Evolutionary conservation across 306 rosid genomes (phyloP), one percentile per base, ranked within the genome.

Genomic region (Macrotyloma uniflorum): DNA sequence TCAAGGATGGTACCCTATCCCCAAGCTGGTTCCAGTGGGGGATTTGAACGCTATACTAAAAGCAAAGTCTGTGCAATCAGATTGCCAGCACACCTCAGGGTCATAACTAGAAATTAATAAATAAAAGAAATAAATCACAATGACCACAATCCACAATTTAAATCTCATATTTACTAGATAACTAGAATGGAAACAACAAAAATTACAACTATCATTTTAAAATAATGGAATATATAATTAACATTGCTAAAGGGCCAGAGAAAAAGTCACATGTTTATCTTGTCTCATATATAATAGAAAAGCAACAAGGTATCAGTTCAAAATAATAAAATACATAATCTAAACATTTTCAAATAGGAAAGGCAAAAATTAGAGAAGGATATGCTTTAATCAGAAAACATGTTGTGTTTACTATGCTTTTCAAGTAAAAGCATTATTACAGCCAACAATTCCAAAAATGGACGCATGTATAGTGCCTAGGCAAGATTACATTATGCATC

Each of bases 401-500:
- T 58, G 28, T 45, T 35, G 23, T 57, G 19, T 15, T 42, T 57
- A 36, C 13, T 14, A 15, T 32, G 70, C 35, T 69, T 68, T 30
- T 22, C 82, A 58, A 43, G 72, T 63, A 64, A 72, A 72, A 9
- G 13, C 74, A 72, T 40, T 64, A 33, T 9, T 54, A 5, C 35
- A 49, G 49, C 54, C 18, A 59, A 30, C 30, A 69, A 30, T 24
- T 3, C 69, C 55, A 61, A 69, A 77, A 6, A 3, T 42, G 7
- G 6, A 45, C 19, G 55, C 23, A 40, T 43, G 24, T 16, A 59
- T 20, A 40, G 28, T 28, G 66, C 51, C 47, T 43, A 26, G 42
- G 72, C 38, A 76, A 84, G 23, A 76, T 72, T 53, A 57, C 18
- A 38, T 40, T 19, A 23, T 64, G 72, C 36, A 14, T 76, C 67